phyloP scores from a whole-genome alignment of 192 early-diverging fungal species.

The Backusella mclennaniae region DNA sequence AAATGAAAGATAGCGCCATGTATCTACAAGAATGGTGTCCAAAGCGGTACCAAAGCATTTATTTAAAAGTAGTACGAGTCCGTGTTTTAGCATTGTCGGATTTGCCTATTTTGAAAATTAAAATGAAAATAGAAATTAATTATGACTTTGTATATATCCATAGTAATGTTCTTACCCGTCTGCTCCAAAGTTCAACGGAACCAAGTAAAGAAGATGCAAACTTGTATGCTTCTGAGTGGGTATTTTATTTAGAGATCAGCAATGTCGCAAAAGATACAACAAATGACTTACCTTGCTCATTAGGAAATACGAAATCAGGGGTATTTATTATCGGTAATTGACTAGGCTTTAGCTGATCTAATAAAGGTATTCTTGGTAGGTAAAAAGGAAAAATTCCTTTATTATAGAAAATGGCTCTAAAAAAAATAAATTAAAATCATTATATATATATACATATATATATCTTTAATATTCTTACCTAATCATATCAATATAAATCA shows the following conservation, averaged over 20 bases:
- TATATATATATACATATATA: neutral
- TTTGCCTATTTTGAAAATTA: neutral
- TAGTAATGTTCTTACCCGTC: neutral
- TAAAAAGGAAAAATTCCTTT: neutral
- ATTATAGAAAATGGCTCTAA: neutral
- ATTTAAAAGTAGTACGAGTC: neutral
- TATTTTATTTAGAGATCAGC: neutral
- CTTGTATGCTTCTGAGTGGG: neutral
- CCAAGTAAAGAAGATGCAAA: constrained; percentile 1
- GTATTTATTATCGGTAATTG: neutral
- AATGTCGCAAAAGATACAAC: neutral
- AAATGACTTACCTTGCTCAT: neutral
- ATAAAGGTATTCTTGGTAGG: neutral
- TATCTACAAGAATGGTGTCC: neutral
- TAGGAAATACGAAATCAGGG: neutral
- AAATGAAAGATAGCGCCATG: constrained; percentile 1
- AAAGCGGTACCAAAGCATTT: neutral
- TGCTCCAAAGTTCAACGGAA: neutral
- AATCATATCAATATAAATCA: neutral
- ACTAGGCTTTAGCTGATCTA: neutral
- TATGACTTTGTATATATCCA: neutral
- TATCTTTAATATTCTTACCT: neutral
- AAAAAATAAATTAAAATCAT: neutral
- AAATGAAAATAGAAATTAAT: neutral
- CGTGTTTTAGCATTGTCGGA: neutral